These are phyloP conservation scores for Laburnicola sp. DNA, from an alignment of 2,329 filamentous ascomycete species.

Conservation along the genomic window DNA sequence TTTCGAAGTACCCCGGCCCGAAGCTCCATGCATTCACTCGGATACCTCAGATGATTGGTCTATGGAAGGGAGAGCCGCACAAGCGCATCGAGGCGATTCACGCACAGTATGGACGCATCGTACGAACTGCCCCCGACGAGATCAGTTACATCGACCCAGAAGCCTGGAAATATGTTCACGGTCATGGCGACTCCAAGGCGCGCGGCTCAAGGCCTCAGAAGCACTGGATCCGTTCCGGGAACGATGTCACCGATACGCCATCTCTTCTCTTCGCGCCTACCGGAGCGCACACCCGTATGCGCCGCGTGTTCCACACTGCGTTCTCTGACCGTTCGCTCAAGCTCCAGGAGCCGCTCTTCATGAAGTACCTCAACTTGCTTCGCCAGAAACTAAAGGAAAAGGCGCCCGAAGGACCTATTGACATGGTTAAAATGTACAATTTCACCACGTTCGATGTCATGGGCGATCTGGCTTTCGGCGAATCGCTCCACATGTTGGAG, in stretches of 20 bases:
- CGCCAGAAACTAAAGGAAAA: conserved; percentile 42
- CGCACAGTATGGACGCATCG: conserved; percentile 49
- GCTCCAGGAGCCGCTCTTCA: conserved; percentile 47
- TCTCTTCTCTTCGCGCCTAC: conserved; percentile 38
- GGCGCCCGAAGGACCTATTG: conserved; percentile 37
- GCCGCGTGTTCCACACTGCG: conserved; percentile 47
- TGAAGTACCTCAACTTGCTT: conserved; percentile 47
- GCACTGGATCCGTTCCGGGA: conserved; percentile 21
- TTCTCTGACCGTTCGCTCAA: conserved; percentile 50
- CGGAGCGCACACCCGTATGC: conserved; percentile 42
- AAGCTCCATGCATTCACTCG: conserved; percentile 40
- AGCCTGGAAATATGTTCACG: conserved; percentile 43
- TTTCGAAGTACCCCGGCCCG: conserved; percentile 51
- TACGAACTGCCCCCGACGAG: conserved; percentile 47
- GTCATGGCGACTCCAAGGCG: conserved; percentile 33
- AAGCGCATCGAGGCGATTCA: conserved; percentile 26
- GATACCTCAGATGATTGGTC: conserved; percentile 36
- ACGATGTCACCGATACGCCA: conserved; percentile 30
- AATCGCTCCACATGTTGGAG: conserved; percentile 36
- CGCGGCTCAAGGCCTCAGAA: conserved; percentile 14
- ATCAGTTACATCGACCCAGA: conserved; percentile 46
- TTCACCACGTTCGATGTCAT: conserved; percentile 42
- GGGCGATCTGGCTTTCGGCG: conserved; percentile 40
- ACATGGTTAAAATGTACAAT: conserved; percentile 41
- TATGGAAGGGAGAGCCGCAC: conserved; percentile 28